phyloP scores from a whole-genome alignment of 805 yeast species.

The Ogataea haglerorum region DNA sequence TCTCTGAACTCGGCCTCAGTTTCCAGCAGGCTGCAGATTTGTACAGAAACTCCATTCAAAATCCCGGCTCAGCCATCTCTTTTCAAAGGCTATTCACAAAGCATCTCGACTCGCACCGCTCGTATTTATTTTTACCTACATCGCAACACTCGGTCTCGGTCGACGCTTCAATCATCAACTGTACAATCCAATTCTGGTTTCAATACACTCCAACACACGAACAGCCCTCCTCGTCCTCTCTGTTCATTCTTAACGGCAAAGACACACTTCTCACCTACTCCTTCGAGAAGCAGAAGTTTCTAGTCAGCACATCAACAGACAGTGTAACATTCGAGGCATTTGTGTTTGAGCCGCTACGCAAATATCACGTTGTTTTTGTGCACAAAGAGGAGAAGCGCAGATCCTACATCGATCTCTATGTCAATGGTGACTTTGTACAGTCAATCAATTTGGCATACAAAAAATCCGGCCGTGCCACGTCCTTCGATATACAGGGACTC shows the following conservation, averaged over 20 bases:
- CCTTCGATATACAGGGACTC: constrained; percentile 16
- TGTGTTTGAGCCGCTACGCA: constrained; percentile 22
- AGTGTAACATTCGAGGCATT: constrained; percentile 20
- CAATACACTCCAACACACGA: constrained; percentile 4
- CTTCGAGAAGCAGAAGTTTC: constrained; percentile 15
- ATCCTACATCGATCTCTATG: constrained; percentile 40
- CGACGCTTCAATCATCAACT: constrained; percentile 8
- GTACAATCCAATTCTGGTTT: constrained; percentile 29
- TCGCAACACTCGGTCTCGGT: constrained; percentile 8
- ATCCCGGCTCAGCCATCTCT: not conserved
- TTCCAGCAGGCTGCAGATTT: constrained; percentile 11
- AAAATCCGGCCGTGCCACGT: not conserved
- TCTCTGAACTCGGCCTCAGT: constrained; percentile 21
- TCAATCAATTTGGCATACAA: constrained; percentile 15
- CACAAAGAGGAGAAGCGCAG: constrained; percentile 25
- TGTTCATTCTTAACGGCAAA: constrained; percentile 1
- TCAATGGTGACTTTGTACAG: constrained; percentile 48
- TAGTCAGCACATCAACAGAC: constrained; percentile 12
- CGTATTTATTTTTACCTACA: constrained; percentile 10
- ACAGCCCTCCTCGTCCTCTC: constrained; percentile 4
- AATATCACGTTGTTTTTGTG: constrained; percentile 28
- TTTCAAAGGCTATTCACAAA: constrained; percentile 3
- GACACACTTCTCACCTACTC: constrained; percentile 16
- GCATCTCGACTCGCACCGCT: constrained; percentile 8
- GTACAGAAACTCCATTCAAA: constrained; percentile 10